Conservation (phyloP, 768 basidiomycete species). For the Amanita polypyramis region DNA sequence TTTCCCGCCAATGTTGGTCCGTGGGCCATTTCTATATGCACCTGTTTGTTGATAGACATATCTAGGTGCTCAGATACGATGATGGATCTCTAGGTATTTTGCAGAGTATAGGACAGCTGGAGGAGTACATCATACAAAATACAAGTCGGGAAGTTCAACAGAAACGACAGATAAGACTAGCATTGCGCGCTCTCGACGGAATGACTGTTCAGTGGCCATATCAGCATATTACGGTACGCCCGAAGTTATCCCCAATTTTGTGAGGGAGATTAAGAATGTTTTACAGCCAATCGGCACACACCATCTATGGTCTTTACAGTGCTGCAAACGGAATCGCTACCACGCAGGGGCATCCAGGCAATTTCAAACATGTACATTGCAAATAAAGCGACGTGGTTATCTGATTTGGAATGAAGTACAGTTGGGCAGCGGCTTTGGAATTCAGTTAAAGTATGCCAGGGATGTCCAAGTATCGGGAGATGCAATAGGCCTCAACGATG, state of each 20-base stretch:
- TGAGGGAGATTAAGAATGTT: not conserved
- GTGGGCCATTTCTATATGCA: conserved; percentile 11
- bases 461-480: conserved; percentile 36
- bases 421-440: conserved; percentile 60
- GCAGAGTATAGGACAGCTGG: conserved; percentile 36
- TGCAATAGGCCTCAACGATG: conserved; percentile 53
- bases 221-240: conserved; percentile 40
- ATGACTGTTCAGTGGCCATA: conserved; percentile 56
- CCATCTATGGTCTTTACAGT: conserved; percentile 31
- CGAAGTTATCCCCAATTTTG: not conserved
- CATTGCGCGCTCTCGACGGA: conserved; percentile 57
- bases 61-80: conserved; percentile 62
- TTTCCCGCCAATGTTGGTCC: conserved; percentile 62
- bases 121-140: conserved; percentile 55
- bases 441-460: conserved; percentile 48
- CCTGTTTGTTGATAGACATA: not conserved
- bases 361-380: conserved; percentile 37
- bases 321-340: conserved; percentile 36
- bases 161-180: conserved; percentile 47
- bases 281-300: conserved; percentile 36
- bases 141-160: conserved; percentile 33
- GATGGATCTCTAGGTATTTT: conserved; percentile 42
- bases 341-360: conserved; percentile 34
- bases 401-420: conserved; percentile 40
- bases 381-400: conserved; percentile 42